phyloP scores from a whole-genome alignment of 306 rosid species.

The Vigna radiata region DNA sequence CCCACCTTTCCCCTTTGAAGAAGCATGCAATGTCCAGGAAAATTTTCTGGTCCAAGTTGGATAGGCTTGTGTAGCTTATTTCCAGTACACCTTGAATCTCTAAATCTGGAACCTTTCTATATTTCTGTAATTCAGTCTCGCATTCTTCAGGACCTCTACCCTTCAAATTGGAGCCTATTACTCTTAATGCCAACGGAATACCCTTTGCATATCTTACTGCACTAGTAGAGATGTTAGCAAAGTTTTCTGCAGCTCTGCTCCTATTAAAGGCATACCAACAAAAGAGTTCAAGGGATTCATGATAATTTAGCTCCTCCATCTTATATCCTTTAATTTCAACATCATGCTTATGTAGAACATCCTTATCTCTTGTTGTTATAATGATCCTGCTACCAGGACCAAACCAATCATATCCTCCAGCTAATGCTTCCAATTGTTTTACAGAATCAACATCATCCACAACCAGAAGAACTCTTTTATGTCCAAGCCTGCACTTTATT shows the following conservation, averaged over 20 bases:
- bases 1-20: conserved; percentile 10
- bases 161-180: conserved; percentile 39
- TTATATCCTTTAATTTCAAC: conserved; percentile 12
- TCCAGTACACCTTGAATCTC: conserved; percentile 28
- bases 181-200: conserved; percentile 34
- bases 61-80: conserved; percentile 26
- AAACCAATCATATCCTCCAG: conserved; percentile 41
- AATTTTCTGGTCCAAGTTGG: not conserved
- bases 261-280: conserved; percentile 27
- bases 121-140: conserved; percentile 7
- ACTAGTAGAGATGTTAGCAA: not conserved
- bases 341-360: not conserved
- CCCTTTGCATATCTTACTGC: conserved; percentile 45
- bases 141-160: conserved; percentile 10
- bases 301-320: conserved; percentile 28
- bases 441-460: conserved; percentile 35
- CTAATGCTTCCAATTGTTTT: conserved; percentile 32
- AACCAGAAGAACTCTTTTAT: conserved; percentile 36
- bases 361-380: conserved; percentile 35
- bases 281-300: conserved; percentile 34
- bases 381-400: conserved; percentile 40
- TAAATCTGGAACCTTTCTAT: not conserved
- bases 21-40: conserved; percentile 46
- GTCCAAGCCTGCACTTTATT: conserved; percentile 9
- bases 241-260: not conserved